Conservation (phyloP, 2,329 filamentous ascomycete species). For the Trichoderma polysporum region DNA sequence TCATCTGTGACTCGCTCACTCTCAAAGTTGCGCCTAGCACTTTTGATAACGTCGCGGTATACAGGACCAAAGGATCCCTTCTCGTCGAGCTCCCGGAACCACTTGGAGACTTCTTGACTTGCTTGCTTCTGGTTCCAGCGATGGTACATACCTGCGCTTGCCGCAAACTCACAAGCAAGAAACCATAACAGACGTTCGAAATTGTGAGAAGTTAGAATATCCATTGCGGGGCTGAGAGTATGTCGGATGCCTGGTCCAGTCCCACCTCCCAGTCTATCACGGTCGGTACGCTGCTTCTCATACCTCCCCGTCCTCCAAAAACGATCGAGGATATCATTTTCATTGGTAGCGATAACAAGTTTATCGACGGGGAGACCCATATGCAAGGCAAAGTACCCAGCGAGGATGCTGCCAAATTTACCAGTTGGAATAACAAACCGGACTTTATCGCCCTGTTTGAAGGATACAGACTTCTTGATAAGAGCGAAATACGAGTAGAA, state of each 20-base stretch:
- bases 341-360: conserved; percentile 90
- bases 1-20: conserved; percentile 70
- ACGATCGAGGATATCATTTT: conserved; percentile 93
- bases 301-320: conserved; percentile 92
- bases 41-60: conserved; percentile 67
- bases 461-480: conserved; percentile 56
- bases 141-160: conserved; percentile 59
- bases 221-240: conserved; percentile 94
- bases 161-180: conserved; percentile 71
- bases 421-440: conserved; percentile 91
- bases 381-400: conserved; percentile 85
- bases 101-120: conserved; percentile 72
- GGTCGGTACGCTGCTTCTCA: conserved; percentile 71
- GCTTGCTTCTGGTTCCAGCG: conserved; percentile 66
- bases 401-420: conserved; percentile 94
- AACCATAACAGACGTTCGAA: conserved; percentile 97
- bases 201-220: conserved; percentile 94
- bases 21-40: conserved; percentile 73
- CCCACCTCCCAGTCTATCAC: conserved; percentile 48
- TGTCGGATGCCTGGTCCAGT: conserved; percentile 70
- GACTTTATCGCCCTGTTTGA: conserved; percentile 66
- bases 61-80: conserved; percentile 80
- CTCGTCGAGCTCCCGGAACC: conserved; percentile 78
- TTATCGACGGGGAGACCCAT: conserved; percentile 90
- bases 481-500: conserved; percentile 92